These are phyloP conservation scores for Thraustochytrium sp. DNA, from an alignment of 352 stramenopile genomes.

Conservation along the genomic window DNA sequence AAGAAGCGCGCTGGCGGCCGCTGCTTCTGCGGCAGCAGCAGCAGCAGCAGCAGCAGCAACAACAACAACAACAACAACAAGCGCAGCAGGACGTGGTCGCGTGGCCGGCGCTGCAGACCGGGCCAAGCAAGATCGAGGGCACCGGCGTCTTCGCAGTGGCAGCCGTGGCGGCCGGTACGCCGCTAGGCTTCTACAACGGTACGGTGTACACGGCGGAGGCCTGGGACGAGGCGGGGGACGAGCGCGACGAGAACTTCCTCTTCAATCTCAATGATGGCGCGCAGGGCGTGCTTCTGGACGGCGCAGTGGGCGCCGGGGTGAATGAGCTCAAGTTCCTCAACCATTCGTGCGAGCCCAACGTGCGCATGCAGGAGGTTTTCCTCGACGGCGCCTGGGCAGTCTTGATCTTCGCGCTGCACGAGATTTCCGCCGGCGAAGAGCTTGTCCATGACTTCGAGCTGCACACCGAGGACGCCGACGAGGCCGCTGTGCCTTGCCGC, in stretches of 20 bases:
- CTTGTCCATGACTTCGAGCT: constrained; percentile 19
- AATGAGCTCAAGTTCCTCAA: constrained; percentile 31
- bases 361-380: constrained; percentile 30
- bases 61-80: no score
- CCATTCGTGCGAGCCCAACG: constrained; percentile 11
- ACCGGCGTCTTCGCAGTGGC: background rate
- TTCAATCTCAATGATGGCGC: constrained; percentile 39
- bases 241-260: constrained; percentile 21
- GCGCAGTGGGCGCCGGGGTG: background rate
- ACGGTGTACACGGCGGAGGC: constrained; percentile 14
- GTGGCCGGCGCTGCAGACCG: background rate
- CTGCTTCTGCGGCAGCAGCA: no score
- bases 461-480: constrained; percentile 6
- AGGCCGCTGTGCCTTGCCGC: background rate
- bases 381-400: background rate
- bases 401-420: background rate
- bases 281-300: constrained; percentile 13
- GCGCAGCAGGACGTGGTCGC: no score
- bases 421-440: background rate
- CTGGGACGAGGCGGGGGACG: background rate
- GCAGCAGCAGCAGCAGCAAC: no score
- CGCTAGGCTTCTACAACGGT: constrained; percentile 5
- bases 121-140: background rate
- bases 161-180: background rate
- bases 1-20: no score